Conservation (phyloP, 176 grass and related monocot species). For the Triticum monococcum region DNA sequence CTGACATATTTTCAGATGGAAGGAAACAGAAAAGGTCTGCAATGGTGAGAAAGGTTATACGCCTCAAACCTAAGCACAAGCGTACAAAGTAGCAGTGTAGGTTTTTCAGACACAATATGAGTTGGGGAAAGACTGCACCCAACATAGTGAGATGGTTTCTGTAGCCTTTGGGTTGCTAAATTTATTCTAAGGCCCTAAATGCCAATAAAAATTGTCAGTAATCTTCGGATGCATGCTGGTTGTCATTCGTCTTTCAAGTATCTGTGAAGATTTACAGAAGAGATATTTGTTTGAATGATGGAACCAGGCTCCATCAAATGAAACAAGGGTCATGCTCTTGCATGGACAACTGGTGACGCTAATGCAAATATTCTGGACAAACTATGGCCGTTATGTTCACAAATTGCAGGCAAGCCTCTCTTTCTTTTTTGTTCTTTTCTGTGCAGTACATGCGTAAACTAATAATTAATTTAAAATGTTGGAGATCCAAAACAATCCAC, state of each 20-base stretch:
- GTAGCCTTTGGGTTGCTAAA: conserved; percentile 34
- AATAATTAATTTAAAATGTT: not conserved
- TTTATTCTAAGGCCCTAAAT: not conserved
- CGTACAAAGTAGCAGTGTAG: conserved; percentile 9
- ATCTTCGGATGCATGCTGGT: not conserved
- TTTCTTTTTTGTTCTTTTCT: not conserved
- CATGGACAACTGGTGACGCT: conserved; percentile 28
- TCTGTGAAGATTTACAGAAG: conserved; percentile 27
- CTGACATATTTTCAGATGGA: conserved; percentile 48
- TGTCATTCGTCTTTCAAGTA: conserved; percentile 31
- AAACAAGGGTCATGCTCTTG: conserved; percentile 37
- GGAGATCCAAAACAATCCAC: not conserved
- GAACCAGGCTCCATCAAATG: conserved; percentile 32
- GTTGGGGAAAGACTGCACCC: not conserved
- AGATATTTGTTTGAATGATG: conserved; percentile 29
- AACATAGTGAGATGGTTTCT: conserved; percentile 33
- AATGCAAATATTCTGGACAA: not conserved
- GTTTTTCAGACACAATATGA: not conserved
- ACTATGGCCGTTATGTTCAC: not conserved
- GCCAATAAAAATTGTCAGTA: conserved; percentile 27
- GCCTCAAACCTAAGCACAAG: not conserved
- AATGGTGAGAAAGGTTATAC: conserved; percentile 47
- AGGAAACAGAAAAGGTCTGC: conserved; percentile 37
- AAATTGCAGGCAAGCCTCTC: not conserved
- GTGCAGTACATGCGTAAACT: not conserved